Evolutionary conservation across 1,284 basidiomycete genomes (phyloP), one percentile per base, ranked within the genome.

Genomic region (Butyriboletus appendiculatus): DNA sequence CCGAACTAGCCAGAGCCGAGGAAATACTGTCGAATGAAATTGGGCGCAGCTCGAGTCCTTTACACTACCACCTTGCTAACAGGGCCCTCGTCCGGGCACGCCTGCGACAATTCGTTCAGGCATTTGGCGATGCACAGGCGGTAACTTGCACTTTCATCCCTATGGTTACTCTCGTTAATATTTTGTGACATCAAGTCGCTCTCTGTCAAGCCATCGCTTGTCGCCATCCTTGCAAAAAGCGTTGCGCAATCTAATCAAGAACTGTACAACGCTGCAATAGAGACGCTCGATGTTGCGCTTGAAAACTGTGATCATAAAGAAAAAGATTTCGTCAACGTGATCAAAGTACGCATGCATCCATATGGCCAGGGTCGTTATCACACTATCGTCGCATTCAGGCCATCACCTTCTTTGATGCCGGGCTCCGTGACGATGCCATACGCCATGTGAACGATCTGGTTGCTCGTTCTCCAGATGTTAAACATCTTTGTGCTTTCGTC

Each of bases 1-100:
- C 10, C 0, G 47, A 54, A 3, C 28, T 62, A 4, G 11, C 16
- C 22, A 45, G 16, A 26, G 48, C 58, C 5, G 65, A 67, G n/a
- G 28, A 46, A 8, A 45, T 62, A 20, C 26, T 65, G 15, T 65
- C 65, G 3, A 16, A 12, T n/a, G 55, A 63, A 32, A 54, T 65
- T 2, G 22, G 28, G 20, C 24, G 20, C 6, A 14, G n/a, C 7
- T 40, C 30, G 24, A 34, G 8, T 11, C 35, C 7, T 26, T 32
- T 18, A 15, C 44, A 50, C 26, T 44, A 46, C 24, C 28, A 47
- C 42, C 47, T 55, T 40, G 64, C 62, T 11, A 65, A 65, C n/a
- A 37, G 63, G 14, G 54, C 66, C n/a, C 46, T 65, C 5, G 18
- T 68, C 12, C 56, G 48, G 7, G 42, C 49, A 14, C 60, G 43